Base-by-base conservation (phyloP, 345 rosid genomes). In the Leavenworthia alabamica region DNA sequence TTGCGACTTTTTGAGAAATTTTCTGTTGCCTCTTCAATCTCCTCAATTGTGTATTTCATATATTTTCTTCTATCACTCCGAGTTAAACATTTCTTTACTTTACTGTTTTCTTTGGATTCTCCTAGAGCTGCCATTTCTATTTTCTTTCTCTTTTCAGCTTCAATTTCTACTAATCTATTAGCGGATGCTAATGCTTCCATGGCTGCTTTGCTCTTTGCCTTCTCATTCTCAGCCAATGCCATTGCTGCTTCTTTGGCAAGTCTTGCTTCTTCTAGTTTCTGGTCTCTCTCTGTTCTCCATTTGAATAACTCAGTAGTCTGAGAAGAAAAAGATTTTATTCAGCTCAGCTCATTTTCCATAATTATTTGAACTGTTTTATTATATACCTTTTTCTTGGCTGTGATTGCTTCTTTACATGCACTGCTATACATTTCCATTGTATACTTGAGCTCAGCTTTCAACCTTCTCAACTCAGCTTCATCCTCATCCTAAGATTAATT, bases 11-110 rank as follows among this genome's bases (percentile, higher is more conserved):
- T 10, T 10, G 74, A 62, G 46, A 70, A 70, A 15, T 55, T 3
- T 27, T 62, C 14, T 33, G 68, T 77, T 60, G 79, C 82, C 11
- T 26, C 62, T 64, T 77, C 82, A 31, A 80, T 80, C 76, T 80
- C 84, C 56, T 75, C 78, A 5, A 75, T 69, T 4, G 76, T 37
- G 76, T 80, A 80, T 66, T 71, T 73, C 32, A 76, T 53, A 36
- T 70, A 75, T 39, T 67, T 66, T 44, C 69, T 66, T 44, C 42
- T 35, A 32, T 69, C 73, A 35, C 12, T 44, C 1, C 59, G 57
- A 53, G 6, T 15, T 6, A 33, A 23, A 7, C n/a, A 27, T 3
- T 20, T n/a, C 27, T 7, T 22, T 4, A 4, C n/a, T 24, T 6
- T 12, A 31, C 36, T 46, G 22, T 17, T 33, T 20, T 60, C 37